A percentile compares a stretch with the other conserved stretches of the same genome.
phyloP scores from a whole-genome alignment of 2,329 filamentous ascomycete species.

The Phoma sp. region DNA sequence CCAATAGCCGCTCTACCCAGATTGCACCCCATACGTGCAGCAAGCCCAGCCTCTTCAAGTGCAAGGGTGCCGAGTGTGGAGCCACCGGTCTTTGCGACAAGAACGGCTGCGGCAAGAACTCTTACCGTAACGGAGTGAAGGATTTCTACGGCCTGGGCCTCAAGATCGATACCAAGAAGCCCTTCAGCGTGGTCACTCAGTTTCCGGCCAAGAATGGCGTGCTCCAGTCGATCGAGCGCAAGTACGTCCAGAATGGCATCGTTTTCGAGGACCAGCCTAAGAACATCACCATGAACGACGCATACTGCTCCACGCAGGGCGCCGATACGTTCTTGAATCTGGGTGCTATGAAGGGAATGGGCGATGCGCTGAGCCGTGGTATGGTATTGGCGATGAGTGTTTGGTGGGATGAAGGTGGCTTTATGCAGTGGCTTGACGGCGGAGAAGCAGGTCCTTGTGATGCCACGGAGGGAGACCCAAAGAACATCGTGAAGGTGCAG shows the following conservation, averaged over 20 bases:
- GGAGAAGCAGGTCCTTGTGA: slow-evolving; percentile 61
- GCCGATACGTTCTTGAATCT: slow-evolving; percentile 41
- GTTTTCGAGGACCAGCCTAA: slow-evolving; percentile 63
- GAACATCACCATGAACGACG: slow-evolving; percentile 42
- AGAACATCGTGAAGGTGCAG: slow-evolving; percentile 55
- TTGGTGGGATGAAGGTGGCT: slow-evolving; percentile 61
- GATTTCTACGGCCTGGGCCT: slow-evolving; percentile 37
- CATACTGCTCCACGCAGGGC: slow-evolving; percentile 36
- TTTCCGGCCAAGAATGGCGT: slow-evolving; percentile 66
- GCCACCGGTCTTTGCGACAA: slow-evolving; percentile 45
- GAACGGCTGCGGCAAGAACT: slow-evolving; percentile 45
- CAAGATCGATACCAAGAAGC: slow-evolving; percentile 65
- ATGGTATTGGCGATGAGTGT: slow-evolving; percentile 63
- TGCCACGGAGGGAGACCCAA: slow-evolving; percentile 60
- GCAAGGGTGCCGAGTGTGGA: slow-evolving; percentile 51
- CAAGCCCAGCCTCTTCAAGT: slow-evolving; percentile 52
- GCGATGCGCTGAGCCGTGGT: slow-evolving; percentile 54
- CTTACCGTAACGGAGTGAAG: slow-evolving; percentile 35
- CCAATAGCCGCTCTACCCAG: slow-evolving; percentile 55
- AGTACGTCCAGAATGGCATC: slow-evolving; percentile 69
- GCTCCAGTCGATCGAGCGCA: slow-evolving; percentile 67
- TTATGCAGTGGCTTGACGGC: slow-evolving; percentile 65
- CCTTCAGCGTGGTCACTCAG: slow-evolving; percentile 71
- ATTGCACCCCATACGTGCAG: slow-evolving; percentile 60
- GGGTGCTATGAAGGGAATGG: slow-evolving; percentile 55